Base-by-base conservation (phyloP, 805 yeast species). In the Kregervanrija delftensis region DNA sequence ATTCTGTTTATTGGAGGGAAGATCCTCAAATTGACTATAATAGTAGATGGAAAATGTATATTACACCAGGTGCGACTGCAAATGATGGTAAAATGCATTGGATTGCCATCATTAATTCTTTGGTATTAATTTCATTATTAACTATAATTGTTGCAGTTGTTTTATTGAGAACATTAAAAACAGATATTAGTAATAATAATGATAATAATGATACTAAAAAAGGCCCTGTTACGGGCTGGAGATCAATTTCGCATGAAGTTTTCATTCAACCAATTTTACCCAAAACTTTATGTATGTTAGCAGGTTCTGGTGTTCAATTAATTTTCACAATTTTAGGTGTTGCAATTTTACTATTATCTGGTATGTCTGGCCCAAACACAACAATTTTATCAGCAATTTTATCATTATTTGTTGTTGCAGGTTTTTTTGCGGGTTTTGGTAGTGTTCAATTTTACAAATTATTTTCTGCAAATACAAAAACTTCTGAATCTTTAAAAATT, bases 1-100 rank as follows among this genome's bases (percentile, higher is more conserved):
- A 87, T 55, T 78, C 96, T 1, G 88, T 89, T 3, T 83, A 83
- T 57, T 88, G 96, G 95, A 71, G 93, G 59, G 95, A 88, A 59
- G 96, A 88, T 48, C 66, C 67, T 37, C 73, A 77, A 2, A 68
- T 85, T 17, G 72, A 74, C 22, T 84, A 87, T 74, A 71, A 72
- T 41, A 70, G 79, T 47, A 70, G 96, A 53, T 86, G 95, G 93
- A 78, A 77, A 38, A 64, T 82, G 53, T 88, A 82, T 60, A 47
- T 53, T 22, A 50, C 53, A 13, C 59, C 63, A 30, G 33, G 42
- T 5, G n/a, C 39, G 3, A 71, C 77, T 47, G 83, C 30, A 33
- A 43, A 77, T 41, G 71, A 68, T 31, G 65, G 70, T 33, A 76
- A 73, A 33, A 77, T 86, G 48, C 95, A 86, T 58, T 86, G 93